Base-by-base conservation (phyloP, 208 protist species). In the Porcisia hertigi region DNA sequence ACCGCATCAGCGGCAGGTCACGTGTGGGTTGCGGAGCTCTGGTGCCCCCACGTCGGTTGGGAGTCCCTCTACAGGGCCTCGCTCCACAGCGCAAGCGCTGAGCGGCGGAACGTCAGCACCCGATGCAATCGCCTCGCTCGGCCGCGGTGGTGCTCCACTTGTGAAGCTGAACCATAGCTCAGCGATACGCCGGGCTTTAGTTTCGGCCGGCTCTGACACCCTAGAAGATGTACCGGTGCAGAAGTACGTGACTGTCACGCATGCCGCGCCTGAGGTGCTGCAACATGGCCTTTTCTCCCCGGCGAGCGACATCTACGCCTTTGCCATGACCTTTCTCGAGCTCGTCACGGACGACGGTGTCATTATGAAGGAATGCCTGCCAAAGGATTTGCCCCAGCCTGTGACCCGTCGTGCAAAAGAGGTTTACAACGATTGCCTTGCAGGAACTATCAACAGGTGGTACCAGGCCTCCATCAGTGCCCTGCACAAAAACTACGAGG, bases 321-420 rank as follows among this genome's bases (percentile, higher is more conserved):
- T 93, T 79, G 91, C 91, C 3, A 95, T 95, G 88, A 93, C 88
- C 23, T 95, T 95, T 74, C 80, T 95, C 67, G 89, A 95, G 81
- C 83, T 95, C 14, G 80, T 88, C 43, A 88, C 86, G 18, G 83
- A 87, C 2, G 69, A 78, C 16, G 91, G 81, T 11, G 70, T 20
- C 39, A 63, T 95, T 41, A 87, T 93, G 79, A 62, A 54, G 30
- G 88, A 93, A 34, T 86, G 85, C 58, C 41, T 75, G 16, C 87
- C 88, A 20, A 69, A 58, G 25, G 70, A 80, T 54, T 36, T 82
- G 54, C 73, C 69, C 8, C 59, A 73, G 52, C 76, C 86, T 16
- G 64, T 77, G 62, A 91, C 82, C 8, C 84, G 81, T 7, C 71
- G 73, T 3, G 85, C 87, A 57, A 81, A 86, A 60, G 74, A 77